phyloP scores from a whole-genome alignment of 139 green algal species.

The Micractinium sp. region DNA sequence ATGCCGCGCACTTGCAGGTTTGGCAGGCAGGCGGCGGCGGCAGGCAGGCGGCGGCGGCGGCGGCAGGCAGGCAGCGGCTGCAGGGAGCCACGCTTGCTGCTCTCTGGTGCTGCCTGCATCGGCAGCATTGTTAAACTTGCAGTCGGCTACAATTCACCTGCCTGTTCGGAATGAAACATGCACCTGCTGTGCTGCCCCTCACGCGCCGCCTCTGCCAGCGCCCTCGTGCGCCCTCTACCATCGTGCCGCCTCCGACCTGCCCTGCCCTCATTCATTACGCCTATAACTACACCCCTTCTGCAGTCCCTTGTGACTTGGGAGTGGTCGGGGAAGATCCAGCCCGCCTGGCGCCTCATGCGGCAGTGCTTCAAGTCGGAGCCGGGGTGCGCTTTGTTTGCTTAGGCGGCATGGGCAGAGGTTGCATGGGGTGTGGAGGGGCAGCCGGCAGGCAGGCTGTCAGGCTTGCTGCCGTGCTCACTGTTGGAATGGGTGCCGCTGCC shows the following conservation, averaged over 20 bases:
- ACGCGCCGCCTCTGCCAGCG: no score
- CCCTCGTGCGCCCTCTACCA: neutral
- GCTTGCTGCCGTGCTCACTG: no score
- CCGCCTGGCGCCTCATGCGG: conserved; percentile 47
- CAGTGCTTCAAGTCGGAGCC: conserved; percentile 52
- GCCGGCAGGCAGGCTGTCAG: neutral
- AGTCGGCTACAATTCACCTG: no score
- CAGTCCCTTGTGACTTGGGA: conserved; percentile 52
- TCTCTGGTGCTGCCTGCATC: neutral
- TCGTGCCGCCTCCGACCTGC: no score
- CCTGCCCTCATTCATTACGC: neutral
- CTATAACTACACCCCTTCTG: neutral
- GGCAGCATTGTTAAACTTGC: no score
- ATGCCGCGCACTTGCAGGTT: no score
- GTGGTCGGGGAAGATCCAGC: conserved; percentile 46
- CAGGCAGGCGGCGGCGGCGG: neutral
- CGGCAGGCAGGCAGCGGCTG: neutral
- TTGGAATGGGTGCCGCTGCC: no score
- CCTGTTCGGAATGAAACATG: no score
- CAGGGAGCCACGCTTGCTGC: neutral
- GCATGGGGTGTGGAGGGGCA: neutral
- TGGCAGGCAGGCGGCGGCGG: neutral
- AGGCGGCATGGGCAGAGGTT: neutral
- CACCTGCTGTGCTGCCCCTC: no score
- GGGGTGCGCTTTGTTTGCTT: conserved; percentile 28